Percentiles rank a stretch among this genome's conserved stretches.
These are phyloP conservation scores for Penicillium fimorum DNA, from an alignment of 495 filamentous ascomycete genomes.

Conservation along the genomic window DNA sequence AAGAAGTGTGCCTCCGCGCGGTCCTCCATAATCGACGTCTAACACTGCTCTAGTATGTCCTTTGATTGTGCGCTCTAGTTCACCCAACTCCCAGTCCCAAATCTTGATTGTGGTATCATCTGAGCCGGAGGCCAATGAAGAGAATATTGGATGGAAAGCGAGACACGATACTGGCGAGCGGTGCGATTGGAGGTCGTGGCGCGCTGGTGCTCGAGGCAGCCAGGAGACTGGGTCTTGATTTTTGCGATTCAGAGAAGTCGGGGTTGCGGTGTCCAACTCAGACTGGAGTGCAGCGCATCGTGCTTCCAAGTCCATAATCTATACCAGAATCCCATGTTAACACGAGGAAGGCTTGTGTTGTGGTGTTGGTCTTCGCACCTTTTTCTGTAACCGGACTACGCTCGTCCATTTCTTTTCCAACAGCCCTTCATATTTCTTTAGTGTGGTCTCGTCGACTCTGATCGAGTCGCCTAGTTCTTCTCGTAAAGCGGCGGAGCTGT, in stretches of 20 bases:
- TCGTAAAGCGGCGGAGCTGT: slow-evolving; percentile 62
- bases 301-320: slow-evolving; percentile 95
- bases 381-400: slow-evolving; percentile 87
- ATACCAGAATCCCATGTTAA: slow-evolving; percentile 44
- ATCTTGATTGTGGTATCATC: slow-evolving; percentile 95
- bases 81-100: slow-evolving; percentile 97
- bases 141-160: slow-evolving; percentile 93
- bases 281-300: slow-evolving; percentile 67
- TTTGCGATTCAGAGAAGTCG: slow-evolving; percentile 70
- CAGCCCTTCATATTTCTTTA: slow-evolving; percentile 59
- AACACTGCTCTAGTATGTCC: slow-evolving; percentile 89
- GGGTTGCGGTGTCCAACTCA: slow-evolving; percentile 83
- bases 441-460: slow-evolving; percentile 72
- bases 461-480: slow-evolving; percentile 41
- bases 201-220: slow-evolving; percentile 72
- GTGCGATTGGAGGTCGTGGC: slow-evolving; percentile 84
- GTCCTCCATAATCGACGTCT: slow-evolving; percentile 90
- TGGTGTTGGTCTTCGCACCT: slow-evolving; percentile 42
- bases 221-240: slow-evolving; percentile 85
- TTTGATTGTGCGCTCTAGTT: slow-evolving; percentile 87
- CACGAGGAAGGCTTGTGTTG: background rate
- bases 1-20: slow-evolving; percentile 77
- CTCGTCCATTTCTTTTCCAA: slow-evolving; percentile 98
- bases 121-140: slow-evolving; percentile 86
- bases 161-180: slow-evolving; percentile 79